Percentiles rank a stretch among this genome's conserved stretches.
Evolutionary conservation across 768 basidiomycete genomes (phyloP).

Genomic region (Flagelloscypha sp.): DNA sequence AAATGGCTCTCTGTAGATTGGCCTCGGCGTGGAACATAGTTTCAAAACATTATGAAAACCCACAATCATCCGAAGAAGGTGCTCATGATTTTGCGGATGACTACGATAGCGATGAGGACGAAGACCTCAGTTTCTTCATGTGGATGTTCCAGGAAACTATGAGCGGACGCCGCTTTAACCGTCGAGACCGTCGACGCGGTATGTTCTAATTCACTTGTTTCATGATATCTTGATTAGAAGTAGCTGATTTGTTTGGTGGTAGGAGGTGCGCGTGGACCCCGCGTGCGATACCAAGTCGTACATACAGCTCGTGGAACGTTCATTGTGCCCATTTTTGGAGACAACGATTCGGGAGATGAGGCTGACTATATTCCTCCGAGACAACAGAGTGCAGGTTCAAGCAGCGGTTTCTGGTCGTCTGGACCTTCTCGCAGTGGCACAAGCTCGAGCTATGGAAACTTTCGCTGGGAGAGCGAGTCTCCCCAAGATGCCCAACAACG

Average conservation of each 20-base stretch:
- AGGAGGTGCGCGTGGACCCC: too few relatives aligned
- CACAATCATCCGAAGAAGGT: conserved; percentile 17
- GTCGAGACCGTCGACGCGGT: too few relatives aligned
- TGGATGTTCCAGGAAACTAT: conserved; percentile 5
- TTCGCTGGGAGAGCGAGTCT: conserved; percentile 15
- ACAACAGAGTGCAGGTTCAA: conserved; percentile 20
- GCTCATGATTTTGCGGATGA: conserved; percentile 10
- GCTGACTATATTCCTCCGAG: too few relatives aligned
- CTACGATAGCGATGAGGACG: conserved; percentile 21
- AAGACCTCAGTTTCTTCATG: conserved; percentile 25
- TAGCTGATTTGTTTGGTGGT: too few relatives aligned
- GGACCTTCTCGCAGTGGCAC: conserved; percentile 10
- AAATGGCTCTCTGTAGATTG: conserved; percentile 24
- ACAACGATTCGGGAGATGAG: conserved; percentile 28
- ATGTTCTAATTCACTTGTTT: too few relatives aligned
- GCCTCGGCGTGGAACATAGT: conserved; percentile 28
- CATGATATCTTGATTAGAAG: too few relatives aligned
- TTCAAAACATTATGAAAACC: conserved; percentile 27
- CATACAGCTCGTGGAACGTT: background rate
- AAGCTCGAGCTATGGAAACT: conserved; percentile 13
- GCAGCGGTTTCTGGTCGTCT: too few relatives aligned
- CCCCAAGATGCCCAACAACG: conserved; percentile 15
- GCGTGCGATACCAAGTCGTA: too few relatives aligned
- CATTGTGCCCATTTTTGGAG: conserved; percentile 12
- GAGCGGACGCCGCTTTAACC: too few relatives aligned